Evolutionary conservation across 2,329 filamentous ascomycete species (phyloP).

Genomic region (Leptographium galeiforme): DNA sequence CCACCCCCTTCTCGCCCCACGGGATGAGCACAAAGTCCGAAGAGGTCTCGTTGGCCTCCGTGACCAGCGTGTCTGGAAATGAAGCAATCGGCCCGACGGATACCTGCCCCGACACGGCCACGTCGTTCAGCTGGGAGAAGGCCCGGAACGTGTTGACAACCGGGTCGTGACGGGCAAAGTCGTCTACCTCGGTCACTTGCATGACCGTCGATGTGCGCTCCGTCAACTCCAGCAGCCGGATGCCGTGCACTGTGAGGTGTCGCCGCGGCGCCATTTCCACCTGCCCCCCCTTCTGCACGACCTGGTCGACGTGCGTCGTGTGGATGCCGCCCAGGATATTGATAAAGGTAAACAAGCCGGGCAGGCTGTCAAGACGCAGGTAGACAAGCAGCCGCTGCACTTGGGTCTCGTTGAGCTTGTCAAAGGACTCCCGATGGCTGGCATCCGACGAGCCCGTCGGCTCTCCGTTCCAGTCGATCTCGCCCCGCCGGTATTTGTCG

Average conservation of each 20-base stretch:
- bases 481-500: conserved; percentile 54
- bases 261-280: conserved; percentile 20
- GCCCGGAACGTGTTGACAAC: conserved; percentile 85
- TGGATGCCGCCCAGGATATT: conserved; percentile 48
- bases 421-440: conserved; percentile 13
- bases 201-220: conserved; percentile 93
- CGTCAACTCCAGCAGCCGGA: conserved; percentile 77
- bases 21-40: conserved; percentile 72
- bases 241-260: conserved; percentile 62
- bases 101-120: conserved; percentile 70
- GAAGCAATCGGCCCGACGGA: conserved; percentile 64
- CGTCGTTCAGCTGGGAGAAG: conserved; percentile 71
- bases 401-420: conserved; percentile 21
- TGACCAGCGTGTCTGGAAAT: conserved; percentile 65
- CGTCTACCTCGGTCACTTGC: conserved; percentile 74
- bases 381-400: conserved; percentile 63
- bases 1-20: conserved; percentile 73
- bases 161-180: conserved; percentile 56
- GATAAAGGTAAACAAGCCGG: conserved; percentile 70
- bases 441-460: conserved; percentile 21
- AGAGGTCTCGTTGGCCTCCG: conserved; percentile 53
- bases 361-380: conserved; percentile 72
- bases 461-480: conserved; percentile 69
- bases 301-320: conserved; percentile 18
- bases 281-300: conserved; percentile 14